Evolutionary conservation across 1,139 yeast genomes (phyloP).

Genomic region (Taphrina sp.): DNA sequence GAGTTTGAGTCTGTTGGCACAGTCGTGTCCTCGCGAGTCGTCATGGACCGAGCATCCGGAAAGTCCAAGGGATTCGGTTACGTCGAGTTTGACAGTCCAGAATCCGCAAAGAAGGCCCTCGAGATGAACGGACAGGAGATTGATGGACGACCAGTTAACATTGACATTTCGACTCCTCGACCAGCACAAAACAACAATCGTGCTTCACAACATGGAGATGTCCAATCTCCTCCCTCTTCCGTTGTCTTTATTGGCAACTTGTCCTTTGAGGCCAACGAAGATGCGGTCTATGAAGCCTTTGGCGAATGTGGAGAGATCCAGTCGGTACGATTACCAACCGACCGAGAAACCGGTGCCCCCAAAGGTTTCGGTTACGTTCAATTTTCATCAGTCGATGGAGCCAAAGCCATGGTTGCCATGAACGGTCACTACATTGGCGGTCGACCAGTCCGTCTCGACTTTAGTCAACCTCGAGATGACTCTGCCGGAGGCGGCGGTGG

Average conservation of each 20-base stretch:
- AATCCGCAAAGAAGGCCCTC: conserved; percentile 84
- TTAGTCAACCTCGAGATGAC: conserved; percentile 80
- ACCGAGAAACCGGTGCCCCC: conserved; percentile 90
- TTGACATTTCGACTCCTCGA: conserved; percentile 85
- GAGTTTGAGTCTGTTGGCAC: conserved; percentile 85
- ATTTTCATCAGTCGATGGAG: conserved; percentile 80
- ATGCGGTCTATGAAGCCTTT: conserved; percentile 84
- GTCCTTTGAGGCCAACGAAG: conserved; percentile 96
- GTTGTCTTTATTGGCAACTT: conserved; percentile 94
- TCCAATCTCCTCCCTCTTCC: conserved; percentile 87
- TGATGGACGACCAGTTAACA: conserved; percentile 94
- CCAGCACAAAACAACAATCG: conserved; percentile 59
- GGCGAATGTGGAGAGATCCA: conserved; percentile 77
- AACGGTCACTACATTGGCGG: conserved; percentile 88
- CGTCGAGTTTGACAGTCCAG: conserved; percentile 80
- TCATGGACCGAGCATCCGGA: conserved; percentile 87
- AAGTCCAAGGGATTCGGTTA: conserved; percentile 92
- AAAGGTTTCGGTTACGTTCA: conserved; percentile 99
- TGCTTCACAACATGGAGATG: conserved; percentile 86
- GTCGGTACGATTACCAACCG: conserved; percentile 89
- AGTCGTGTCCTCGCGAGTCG: conserved; percentile 83
- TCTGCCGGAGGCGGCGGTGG: conserved; percentile 50
- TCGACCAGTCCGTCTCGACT: conserved; percentile 93
- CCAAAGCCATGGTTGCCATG: conserved; percentile 80
- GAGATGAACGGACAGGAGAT: conserved; percentile 85